These are phyloP conservation scores for Apodospora peruviana DNA, from an alignment of 495 filamentous ascomycete species.

Conservation along the genomic window DNA sequence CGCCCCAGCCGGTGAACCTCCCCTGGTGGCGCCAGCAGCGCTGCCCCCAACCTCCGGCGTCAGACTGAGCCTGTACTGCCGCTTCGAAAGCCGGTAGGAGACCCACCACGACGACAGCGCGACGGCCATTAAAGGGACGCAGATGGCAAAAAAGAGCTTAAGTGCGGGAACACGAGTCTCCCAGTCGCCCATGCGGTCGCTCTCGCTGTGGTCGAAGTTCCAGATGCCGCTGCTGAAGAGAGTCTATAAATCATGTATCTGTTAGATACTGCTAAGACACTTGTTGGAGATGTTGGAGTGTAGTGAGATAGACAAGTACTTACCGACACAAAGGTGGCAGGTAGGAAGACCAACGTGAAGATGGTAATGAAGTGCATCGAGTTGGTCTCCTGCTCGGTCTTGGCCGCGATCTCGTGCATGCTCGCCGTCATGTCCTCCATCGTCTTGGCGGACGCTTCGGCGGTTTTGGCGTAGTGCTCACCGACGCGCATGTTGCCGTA, in stretches of 20 bases:
- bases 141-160: background rate
- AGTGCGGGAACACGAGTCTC: background rate
- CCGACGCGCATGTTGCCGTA: background rate
- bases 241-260: too few species aligned
- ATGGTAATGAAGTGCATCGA: slow-evolving; percentile 33
- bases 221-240: background rate
- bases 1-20: too few species aligned
- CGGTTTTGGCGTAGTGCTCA: background rate
- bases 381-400: background rate
- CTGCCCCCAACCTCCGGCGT: too few species aligned
- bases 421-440: background rate
- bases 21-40: too few species aligned
- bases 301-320: slow-evolving; percentile 6
- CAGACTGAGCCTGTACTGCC: background rate
- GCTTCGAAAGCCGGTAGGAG: background rate
- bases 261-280: too few species aligned
- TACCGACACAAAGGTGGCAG: slow-evolving; percentile 38
- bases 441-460: background rate
- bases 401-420: background rate
- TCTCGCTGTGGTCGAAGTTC: background rate
- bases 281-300: too few species aligned
- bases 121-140: background rate
- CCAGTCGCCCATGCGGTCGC: background rate
- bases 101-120: background rate
- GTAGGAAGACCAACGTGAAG: slow-evolving; percentile 36